Evolutionary conservation across 1,284 basidiomycete genomes (phyloP).

Genomic region (Acaromyces ingoldii): DNA sequence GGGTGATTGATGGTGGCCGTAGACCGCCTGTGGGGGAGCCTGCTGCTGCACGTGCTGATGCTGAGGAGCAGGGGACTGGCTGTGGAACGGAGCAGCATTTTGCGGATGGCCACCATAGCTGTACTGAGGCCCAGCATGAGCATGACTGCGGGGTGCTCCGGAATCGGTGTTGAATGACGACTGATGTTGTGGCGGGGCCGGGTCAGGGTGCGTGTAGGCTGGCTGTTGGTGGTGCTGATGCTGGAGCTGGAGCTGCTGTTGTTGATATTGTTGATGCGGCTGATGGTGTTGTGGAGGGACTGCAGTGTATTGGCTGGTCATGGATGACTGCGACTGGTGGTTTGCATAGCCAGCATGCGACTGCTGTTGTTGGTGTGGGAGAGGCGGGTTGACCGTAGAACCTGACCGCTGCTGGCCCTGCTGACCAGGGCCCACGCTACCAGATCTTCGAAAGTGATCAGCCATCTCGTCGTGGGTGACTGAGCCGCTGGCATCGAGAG

Average conservation of each 20-base stretch:
- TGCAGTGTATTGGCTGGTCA: conserved; percentile 20
- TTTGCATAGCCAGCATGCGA: neutral
- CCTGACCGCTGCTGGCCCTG: conserved; percentile 24
- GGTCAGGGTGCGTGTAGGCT: no score
- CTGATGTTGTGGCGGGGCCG: no score
- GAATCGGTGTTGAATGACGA: no score
- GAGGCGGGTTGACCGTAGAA: conserved; percentile 9
- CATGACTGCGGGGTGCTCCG: no score
- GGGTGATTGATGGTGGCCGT: conserved; percentile 18
- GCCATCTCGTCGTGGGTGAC: conserved; percentile 78
- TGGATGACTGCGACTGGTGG: conserved; percentile 31
- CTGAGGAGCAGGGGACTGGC: conserved; percentile 15
- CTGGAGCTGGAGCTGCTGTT: conserved; percentile 15
- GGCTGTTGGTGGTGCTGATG: conserved; percentile 8
- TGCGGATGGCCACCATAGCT: no score
- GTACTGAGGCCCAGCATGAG: no score
- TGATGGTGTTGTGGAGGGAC: neutral
- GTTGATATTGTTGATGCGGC: neutral
- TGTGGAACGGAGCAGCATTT: conserved; percentile 2
- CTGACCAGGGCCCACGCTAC: conserved; percentile 62
- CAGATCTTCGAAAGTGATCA: conserved; percentile 53
- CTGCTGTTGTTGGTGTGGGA: conserved; percentile 14
- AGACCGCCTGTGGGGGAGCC: conserved; percentile 22
- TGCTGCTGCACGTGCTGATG: conserved; percentile 34
- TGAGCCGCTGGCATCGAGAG: conserved; percentile 68